Evolutionary conservation across 129 eudicot genomes (phyloP).

Genomic region (Rutidosis leptorrhynchoides): DNA sequence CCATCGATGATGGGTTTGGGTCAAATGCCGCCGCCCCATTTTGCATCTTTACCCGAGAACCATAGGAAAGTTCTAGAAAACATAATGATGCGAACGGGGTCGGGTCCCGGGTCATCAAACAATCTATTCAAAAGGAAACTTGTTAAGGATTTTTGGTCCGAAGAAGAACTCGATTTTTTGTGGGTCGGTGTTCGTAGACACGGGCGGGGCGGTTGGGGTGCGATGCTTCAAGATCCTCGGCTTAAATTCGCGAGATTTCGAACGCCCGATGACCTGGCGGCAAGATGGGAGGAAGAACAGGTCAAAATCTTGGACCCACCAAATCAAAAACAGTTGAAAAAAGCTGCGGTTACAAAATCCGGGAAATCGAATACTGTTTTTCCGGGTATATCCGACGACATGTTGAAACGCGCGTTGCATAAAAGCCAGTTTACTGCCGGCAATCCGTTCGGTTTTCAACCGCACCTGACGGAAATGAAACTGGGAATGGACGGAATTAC

Average conservation of each 20-base stretch:
- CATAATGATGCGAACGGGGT: slow-evolving; percentile 84
- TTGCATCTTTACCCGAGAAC: slow-evolving; percentile 71
- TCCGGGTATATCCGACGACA: slow-evolving; percentile 60
- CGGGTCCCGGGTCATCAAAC: slow-evolving; percentile 65
- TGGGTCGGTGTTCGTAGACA: slow-evolving; percentile 41
- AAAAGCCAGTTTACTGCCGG: slow-evolving; percentile 53
- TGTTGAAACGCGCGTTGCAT: slow-evolving; percentile 69
- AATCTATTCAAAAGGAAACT: slow-evolving; percentile 44
- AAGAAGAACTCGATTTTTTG: slow-evolving; percentile 38
- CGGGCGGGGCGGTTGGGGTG: slow-evolving; percentile 38
- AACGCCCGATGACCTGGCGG: slow-evolving; percentile 22
- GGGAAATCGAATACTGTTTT: slow-evolving; percentile 39
- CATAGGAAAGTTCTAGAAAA: slow-evolving; percentile 87
- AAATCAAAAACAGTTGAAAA: slow-evolving; percentile 25
- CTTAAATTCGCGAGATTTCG: slow-evolving; percentile 28
- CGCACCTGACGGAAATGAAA: slow-evolving; percentile 74
- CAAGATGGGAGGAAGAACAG: slow-evolving; percentile 39
- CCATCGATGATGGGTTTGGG: slow-evolving; percentile 44
- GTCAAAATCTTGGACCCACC: slow-evolving; percentile 52
- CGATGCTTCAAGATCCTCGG: slow-evolving; percentile 32
- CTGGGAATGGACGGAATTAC: slow-evolving; percentile 49
- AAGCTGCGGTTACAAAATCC: slow-evolving; percentile 41
- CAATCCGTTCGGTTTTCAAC: slow-evolving; percentile 40
- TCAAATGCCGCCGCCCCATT: slow-evolving; percentile 55
- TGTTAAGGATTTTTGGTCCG: slow-evolving; percentile 47